Evolutionary conservation across 2,329 filamentous ascomycete genomes (phyloP), one percentile per base, ranked within the genome.

Genomic region (Dactylellina parvicollis): DNA sequence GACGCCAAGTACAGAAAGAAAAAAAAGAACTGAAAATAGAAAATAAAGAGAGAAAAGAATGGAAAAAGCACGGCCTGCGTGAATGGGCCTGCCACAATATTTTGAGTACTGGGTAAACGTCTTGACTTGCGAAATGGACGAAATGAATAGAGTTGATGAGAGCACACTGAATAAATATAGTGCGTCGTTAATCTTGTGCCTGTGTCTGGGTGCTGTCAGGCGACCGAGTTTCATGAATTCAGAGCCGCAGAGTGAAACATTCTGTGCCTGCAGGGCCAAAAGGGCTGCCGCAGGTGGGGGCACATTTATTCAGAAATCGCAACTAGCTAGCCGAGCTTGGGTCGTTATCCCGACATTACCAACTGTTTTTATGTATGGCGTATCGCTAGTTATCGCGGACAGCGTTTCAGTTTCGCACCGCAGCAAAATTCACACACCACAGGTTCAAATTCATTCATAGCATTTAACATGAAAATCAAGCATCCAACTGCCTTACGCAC

Each of bases 211-310:
- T 9, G 8, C 4, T 16, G 16, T 42, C 8, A 4, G 4, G 38
- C 8, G n/a, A 16, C n/a, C 8, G 4, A 4, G 38, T 4, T n/a
- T n/a, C n/a, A n/a, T 7, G n/a, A 18, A 8, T 16, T 32, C 28
- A 24, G 16, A n/a, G 60, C 49, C 61, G 20, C 50, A 66, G 26
- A 46, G 40, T 66, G 50, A 42, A 57, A 66, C 52, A 56, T 50
- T 28, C 46, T 55, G 26, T 32, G 30, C 38, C 24, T 38, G 22
- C 57, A 62, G 24, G 24, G 8, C 8, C 12, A 26, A 12, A n/a
- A n/a, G n/a, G n/a, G n/a, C n/a, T n/a, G n/a, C n/a, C n/a, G n/a
- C n/a, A n/a, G n/a, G n/a, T n/a, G n/a, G n/a, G n/a, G n/a, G n/a
- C n/a, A n/a, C n/a, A n/a, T n/a, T n/a, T 40, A 12, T 14, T 16